Base-by-base conservation (phyloP, 345 rosid genomes). In the Microcos paniculata region DNA sequence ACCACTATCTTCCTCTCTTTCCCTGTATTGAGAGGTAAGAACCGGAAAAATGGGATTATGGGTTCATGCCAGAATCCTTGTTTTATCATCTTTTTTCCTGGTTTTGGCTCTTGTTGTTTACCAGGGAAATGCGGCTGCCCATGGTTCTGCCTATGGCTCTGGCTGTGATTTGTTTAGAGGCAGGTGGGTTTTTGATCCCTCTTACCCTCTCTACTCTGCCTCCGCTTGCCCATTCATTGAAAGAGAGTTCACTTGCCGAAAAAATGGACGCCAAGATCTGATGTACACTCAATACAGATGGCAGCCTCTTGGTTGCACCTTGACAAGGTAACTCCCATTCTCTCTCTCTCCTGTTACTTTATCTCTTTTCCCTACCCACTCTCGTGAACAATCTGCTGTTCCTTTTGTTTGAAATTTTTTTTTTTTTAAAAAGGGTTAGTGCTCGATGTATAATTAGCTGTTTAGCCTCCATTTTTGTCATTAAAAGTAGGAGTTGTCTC, bases 181-280 rank as follows among this genome's bases (percentile, higher is more conserved):
- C 2, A 86, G 84, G 18, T 94, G 98, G 97, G 91, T 89, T 56
- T 68, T 73, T 16, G 97, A 94, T 76, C 23, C 72, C 1, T 75
- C 93, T 3, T 92, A 90, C 73, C 97, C 97, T 3, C 84, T 89
- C 45, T 92, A 82, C 46, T 21, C 56, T 38, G n/a, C 88, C 2
- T 79, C 92, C 51, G 59, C 62, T 62, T 94, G 98, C 82, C 91
- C 92, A 0, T 92, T 90, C 85, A 84, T 94, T 19, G 84, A 90
- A 67, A 82, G 64, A 4, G 96, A 89, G 82, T 94, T 90, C 80
- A 57, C 58, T 65, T 92, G 97, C 84, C 78, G 77, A 76, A 84
- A 58, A 62, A 90, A 94, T 71, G 98, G 97, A 70, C 90, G 96
- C 51, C 90, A 90, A 4, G 98, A 94, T 82, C 83, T 78, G 38